Conservation (phyloP, 768 basidiomycete species). For the Collybiopsis confluens region DNA sequence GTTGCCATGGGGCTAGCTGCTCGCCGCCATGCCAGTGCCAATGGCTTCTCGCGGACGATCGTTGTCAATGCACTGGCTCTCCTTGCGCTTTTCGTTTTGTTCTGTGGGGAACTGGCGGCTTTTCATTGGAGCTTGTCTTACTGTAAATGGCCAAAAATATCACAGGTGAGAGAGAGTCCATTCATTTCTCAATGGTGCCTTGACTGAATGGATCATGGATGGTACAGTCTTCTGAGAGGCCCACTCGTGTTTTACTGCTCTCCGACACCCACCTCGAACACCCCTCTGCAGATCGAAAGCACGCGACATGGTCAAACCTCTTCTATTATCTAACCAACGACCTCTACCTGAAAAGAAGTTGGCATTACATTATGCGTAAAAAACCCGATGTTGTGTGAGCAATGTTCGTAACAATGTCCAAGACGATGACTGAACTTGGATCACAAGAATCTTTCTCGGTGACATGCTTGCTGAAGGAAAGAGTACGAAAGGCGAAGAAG, state of each 20-base stretch:
- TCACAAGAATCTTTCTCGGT: conserved; percentile 57
- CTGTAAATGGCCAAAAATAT: conserved; percentile 55
- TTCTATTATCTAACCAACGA: conserved; percentile 46
- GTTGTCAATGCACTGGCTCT: conserved; percentile 41
- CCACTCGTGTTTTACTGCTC: conserved; percentile 61
- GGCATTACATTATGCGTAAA: conserved; percentile 56
- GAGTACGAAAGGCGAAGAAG: conserved; percentile 40
- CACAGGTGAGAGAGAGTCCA: conserved; percentile 23
- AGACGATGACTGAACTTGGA: too few relatives aligned
- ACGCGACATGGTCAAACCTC: conserved; percentile 36
- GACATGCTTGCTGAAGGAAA: conserved; percentile 72
- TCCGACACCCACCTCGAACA: conserved; percentile 65
- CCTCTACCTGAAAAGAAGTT: conserved; percentile 63
- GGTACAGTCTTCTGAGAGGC: conserved; percentile 11
- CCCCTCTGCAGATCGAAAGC: conserved; percentile 30
- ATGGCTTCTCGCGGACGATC: conserved; percentile 21
- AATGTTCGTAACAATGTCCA: too few relatives aligned
- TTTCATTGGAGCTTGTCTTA: conserved; percentile 55
- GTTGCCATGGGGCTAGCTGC: neutral
- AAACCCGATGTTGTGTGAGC: conserved; percentile 52
- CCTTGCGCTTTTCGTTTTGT: conserved; percentile 50
- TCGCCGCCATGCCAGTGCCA: conserved; percentile 8
- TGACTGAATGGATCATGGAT: neutral
- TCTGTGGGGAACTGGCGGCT: conserved; percentile 62
- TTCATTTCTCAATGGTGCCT: conserved; percentile 7